Evolutionary conservation across 2,329 filamentous ascomycete species (phyloP), one percentile per base, ranked within the genome.

Genomic region (Calonectria fujianensis): DNA sequence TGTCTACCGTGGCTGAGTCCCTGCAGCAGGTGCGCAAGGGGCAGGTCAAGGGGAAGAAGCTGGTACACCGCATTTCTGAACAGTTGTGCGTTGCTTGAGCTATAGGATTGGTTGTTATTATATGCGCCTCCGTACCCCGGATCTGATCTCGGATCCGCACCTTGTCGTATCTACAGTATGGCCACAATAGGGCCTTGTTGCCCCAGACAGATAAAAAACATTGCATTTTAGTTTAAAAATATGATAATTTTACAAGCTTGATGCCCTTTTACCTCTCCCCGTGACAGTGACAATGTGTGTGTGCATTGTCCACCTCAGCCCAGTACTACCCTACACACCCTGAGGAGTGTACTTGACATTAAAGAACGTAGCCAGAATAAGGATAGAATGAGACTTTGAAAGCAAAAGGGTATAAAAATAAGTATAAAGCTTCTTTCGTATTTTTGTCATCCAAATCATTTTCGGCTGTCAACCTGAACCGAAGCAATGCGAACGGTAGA

Each of bases 1-100:
- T 54, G 11, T 29, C 51, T 4, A 31, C 24, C 2, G 51, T 54
- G 5, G 51, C 51, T 3, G 51, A 54, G 29, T 54, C 51, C 3
- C 16, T 54, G 16, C 51, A 54, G 14, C 51, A 54, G 27, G 51
- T 54, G 10, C 51, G 51, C 51, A 54, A 31, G 51, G 51, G 51
- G 1, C 51, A 54, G 27, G 14, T 54, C 51, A 54, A 54, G 27
- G 51, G 51, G 13, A 54, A 54, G 51, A 54, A 54, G 51, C 51
- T 54, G 13, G 51, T 54, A 31, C 51, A 54, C 14, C 51, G 51
- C 18, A 54, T 54, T 29, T 54, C 51, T 31, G 51, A 54, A 8
- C 51, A 32, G 14, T 5, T 54, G 51, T 54, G 51, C 20, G 51
- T 31, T 29, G 27, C 51, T 20, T 54, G 6, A 54, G 6, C 3